Conservation (phyloP, 257 asterid species). For the Capsicum rhomboideum region DNA sequence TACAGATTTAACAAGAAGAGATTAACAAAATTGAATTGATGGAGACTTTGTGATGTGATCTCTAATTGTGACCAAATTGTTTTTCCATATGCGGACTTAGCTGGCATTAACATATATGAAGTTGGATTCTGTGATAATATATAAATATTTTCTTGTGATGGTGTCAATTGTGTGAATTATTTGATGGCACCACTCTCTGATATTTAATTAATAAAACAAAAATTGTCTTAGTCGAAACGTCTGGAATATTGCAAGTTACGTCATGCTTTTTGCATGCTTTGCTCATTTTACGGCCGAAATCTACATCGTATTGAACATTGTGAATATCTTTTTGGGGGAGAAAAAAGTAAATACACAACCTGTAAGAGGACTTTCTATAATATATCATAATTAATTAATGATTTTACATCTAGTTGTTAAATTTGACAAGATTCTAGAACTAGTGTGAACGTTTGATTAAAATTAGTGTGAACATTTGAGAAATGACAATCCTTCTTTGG, state of each 20-base stretch:
- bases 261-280: constrained; percentile 5
- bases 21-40: background rate
- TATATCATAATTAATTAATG: too few relatives aligned
- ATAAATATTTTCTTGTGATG: background rate
- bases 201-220: background rate
- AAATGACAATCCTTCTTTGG: too few relatives aligned
- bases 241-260: constrained; percentile 3
- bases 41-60: background rate
- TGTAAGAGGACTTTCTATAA: background rate
- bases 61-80: background rate
- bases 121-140: background rate
- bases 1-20: too few relatives aligned
- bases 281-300: background rate
- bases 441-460: too few relatives aligned
- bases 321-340: too few relatives aligned
- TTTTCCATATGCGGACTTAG: background rate
- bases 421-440: too few relatives aligned
- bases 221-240: constrained; percentile 7
- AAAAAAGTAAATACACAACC: too few relatives aligned
- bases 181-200: too few relatives aligned
- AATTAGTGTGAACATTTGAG: too few relatives aligned
- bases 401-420: too few relatives aligned
- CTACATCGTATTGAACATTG: too few relatives aligned
- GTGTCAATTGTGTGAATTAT: too few relatives aligned
- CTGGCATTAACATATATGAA: background rate